Evolutionary conservation across 257 asterid genomes (phyloP).

Genomic region (Hygrophila difformis): DNA sequence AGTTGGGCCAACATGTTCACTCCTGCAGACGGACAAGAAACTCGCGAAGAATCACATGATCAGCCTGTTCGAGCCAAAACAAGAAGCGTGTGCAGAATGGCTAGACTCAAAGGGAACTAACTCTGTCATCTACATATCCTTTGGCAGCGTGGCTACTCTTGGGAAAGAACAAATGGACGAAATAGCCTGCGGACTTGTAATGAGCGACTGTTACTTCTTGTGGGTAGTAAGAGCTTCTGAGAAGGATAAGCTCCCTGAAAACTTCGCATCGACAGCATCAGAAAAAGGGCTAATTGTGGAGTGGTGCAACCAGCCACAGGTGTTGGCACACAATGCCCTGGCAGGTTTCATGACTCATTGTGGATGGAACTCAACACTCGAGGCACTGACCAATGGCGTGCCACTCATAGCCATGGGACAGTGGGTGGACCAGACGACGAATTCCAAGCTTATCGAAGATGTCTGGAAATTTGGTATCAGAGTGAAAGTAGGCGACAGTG

Average conservation of each 20-base stretch:
- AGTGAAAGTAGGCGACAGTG: constrained; percentile 8
- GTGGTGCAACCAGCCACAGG: constrained; percentile 41
- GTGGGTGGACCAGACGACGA: constrained; percentile 26
- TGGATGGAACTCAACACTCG: constrained; percentile 37
- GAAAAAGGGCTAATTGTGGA: constrained; percentile 24
- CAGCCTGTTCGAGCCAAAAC: constrained; percentile 19
- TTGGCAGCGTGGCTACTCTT: constrained; percentile 23
- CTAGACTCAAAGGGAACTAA: constrained; percentile 14
- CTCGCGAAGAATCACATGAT: constrained; percentile 13
- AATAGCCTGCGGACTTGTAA: constrained; percentile 19
- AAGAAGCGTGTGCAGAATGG: constrained; percentile 21
- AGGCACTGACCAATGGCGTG: constrained; percentile 27
- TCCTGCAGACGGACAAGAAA: not conserved
- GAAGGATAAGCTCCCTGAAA: constrained; percentile 21
- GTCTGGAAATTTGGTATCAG: constrained; percentile 30
- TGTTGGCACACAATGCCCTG: constrained; percentile 25
- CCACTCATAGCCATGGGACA: constrained; percentile 26
- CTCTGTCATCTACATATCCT: constrained; percentile 25
- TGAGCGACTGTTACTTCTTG: constrained; percentile 17
- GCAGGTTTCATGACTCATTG: constrained; percentile 37
- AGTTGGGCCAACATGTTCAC: constrained; percentile 24
- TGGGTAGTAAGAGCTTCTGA: constrained; percentile 39
- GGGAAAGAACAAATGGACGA: constrained; percentile 31
- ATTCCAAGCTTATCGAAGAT: constrained; percentile 26
- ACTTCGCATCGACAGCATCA: constrained; percentile 11